phyloP scores from a whole-genome alignment of 345 rosid species.

The Mercurialis annua region DNA sequence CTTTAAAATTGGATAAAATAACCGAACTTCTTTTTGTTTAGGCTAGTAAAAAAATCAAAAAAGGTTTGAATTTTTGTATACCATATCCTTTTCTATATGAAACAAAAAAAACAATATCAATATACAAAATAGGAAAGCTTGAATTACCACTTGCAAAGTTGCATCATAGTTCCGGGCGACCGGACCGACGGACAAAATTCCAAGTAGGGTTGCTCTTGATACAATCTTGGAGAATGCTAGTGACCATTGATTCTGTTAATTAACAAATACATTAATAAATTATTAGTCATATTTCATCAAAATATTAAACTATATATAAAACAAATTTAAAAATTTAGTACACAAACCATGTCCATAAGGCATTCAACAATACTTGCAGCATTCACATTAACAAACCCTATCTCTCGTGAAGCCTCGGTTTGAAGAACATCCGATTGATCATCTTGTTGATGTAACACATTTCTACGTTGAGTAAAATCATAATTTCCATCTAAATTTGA shows the following conservation, averaged over 20 bases:
- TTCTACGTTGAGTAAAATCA: background rate
- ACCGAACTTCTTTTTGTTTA: no score
- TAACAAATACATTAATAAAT: background rate
- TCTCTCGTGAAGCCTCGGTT: constrained; percentile 30
- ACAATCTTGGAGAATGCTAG: constrained; percentile 35
- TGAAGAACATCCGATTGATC: constrained; percentile 8
- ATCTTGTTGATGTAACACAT: background rate
- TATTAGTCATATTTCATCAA: background rate
- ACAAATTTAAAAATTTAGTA: background rate
- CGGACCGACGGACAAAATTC: constrained; percentile 28
- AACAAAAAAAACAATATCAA: background rate
- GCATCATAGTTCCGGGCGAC: constrained; percentile 30
- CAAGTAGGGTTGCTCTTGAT: constrained; percentile 35
- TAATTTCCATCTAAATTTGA: constrained; percentile 4
- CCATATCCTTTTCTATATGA: background rate
- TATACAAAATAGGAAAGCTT: background rate
- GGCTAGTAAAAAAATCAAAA: no score
- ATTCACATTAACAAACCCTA: constrained; percentile 20
- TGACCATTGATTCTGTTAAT: constrained; percentile 42
- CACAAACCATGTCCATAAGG: constrained; percentile 39
- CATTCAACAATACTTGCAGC: constrained; percentile 27
- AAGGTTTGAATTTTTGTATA: no score
- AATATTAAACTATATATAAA: background rate
- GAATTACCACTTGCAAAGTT: constrained; percentile 45
- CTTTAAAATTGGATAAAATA: no score